Percentiles rank a stretch among this genome's conserved stretches.
Evolutionary conservation across 2,329 filamentous ascomycete genomes (phyloP).

Genomic region (Raffaelea arxii): DNA sequence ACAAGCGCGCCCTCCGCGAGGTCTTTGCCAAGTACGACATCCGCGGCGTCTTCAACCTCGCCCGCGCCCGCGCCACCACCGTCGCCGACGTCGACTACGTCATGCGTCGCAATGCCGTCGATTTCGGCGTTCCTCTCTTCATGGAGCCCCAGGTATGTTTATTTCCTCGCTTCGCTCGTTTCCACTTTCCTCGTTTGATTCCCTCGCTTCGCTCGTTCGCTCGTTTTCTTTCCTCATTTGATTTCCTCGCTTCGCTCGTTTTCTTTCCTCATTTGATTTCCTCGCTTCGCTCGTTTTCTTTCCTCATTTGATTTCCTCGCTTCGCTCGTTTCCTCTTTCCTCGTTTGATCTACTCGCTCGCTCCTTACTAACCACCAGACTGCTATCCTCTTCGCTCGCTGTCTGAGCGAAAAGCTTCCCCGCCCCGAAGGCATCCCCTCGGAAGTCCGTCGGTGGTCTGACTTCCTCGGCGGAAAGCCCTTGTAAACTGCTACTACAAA

Average conservation of each 20-base stretch:
- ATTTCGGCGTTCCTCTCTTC: slow-evolving; percentile 95
- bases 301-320: neutral
- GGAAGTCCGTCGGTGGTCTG: slow-evolving; percentile 89
- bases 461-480: slow-evolving; percentile 84
- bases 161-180: too few species aligned
- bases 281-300: neutral
- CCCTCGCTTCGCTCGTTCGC: neutral
- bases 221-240: neutral
- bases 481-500: slow-evolving; percentile 38
- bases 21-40: slow-evolving; percentile 98
- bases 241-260: neutral
- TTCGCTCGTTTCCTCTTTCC: neutral
- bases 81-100: slow-evolving; percentile 91
- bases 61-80: slow-evolving; percentile 72
- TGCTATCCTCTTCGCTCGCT: slow-evolving; percentile 88
- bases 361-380: slow-evolving; percentile 46
- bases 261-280: neutral
- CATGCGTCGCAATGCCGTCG: slow-evolving; percentile 95
- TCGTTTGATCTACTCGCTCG: slow-evolving; percentile 3
- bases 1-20: slow-evolving; percentile 89
- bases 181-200: neutral
- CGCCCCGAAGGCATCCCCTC: slow-evolving; percentile 76
- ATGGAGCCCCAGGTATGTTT: slow-evolving; percentile 89
- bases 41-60: slow-evolving; percentile 90
- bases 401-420: slow-evolving; percentile 94